Evolutionary conservation across 202 grass and related monocot species (phyloP).

Genomic region (Bolboschoenoplectus hybrid): DNA sequence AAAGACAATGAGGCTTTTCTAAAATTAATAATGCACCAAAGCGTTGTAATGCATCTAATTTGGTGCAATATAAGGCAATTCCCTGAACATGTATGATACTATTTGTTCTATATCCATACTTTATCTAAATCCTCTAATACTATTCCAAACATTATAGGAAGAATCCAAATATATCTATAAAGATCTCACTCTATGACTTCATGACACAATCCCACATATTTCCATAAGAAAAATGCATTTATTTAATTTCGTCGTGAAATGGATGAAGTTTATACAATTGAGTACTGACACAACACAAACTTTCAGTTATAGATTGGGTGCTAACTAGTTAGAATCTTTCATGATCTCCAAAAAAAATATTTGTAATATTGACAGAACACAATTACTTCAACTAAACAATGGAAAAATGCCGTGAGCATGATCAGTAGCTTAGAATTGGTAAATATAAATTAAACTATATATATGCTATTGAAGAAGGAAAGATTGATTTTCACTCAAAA

Average conservation of each 20-base stretch:
- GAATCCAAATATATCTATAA: not conserved
- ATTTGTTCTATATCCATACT: no score
- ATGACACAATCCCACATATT: not conserved
- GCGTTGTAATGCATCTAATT: no score
- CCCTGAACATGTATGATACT: no score
- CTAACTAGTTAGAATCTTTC: not conserved
- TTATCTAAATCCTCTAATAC: no score
- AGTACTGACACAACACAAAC: not conserved
- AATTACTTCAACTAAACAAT: not conserved
- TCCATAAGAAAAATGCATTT: not conserved
- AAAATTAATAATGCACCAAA: no score
- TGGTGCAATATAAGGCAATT: no score
- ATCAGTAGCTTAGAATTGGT: not conserved
- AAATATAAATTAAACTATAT: not conserved
- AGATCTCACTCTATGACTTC: not conserved
- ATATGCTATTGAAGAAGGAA: no score
- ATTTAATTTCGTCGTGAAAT: not conserved
- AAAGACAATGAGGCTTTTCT: no score
- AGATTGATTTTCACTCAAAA: no score
- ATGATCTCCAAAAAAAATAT: not conserved
- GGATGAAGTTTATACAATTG: not conserved
- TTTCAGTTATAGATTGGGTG: not conserved
- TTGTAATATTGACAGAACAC: not conserved
- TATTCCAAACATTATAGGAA: not conserved
- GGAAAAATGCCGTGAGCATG: not conserved